Evolutionary conservation across 306 rosid species (phyloP).

Genomic region (Lagenaria siceraria): DNA sequence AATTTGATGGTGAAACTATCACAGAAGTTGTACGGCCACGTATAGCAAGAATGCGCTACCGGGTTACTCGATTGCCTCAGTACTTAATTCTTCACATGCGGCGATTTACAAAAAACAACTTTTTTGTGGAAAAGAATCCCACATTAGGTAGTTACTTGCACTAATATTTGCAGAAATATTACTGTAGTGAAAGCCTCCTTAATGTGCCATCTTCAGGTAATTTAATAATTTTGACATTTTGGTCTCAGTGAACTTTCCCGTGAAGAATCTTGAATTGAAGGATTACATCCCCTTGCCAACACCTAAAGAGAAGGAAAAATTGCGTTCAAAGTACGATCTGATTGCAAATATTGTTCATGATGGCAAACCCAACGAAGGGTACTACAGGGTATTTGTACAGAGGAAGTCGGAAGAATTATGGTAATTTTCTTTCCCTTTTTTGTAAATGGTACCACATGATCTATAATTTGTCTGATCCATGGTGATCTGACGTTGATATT

Average conservation of each 20-base stretch:
- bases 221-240: background rate
- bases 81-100: conserved; percentile 88
- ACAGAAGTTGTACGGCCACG: conserved; percentile 95
- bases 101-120: conserved; percentile 88
- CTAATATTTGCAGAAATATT: background rate
- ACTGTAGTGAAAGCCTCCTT: background rate
- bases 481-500: background rate
- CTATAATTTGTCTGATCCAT: background rate
- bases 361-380: conserved; percentile 87
- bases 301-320: conserved; percentile 54
- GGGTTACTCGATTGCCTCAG: conserved; percentile 73
- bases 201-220: conserved; percentile 1
- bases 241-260: conserved; percentile 82
- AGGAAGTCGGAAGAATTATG: conserved; percentile 86
- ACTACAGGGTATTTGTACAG: conserved; percentile 80
- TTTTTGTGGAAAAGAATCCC: conserved; percentile 96
- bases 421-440: conserved; percentile 23
- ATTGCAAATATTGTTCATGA: conserved; percentile 90
- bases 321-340: conserved; percentile 74
- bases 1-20: conserved; percentile 87
- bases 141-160: conserved; percentile 42
- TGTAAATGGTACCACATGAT: background rate
- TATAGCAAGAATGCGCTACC: conserved; percentile 79
- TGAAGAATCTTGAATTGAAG: conserved; percentile 89
- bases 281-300: conserved; percentile 89